Conservation (phyloP, 352 stramenopile species). For the Phytophthora litchii region DNA sequence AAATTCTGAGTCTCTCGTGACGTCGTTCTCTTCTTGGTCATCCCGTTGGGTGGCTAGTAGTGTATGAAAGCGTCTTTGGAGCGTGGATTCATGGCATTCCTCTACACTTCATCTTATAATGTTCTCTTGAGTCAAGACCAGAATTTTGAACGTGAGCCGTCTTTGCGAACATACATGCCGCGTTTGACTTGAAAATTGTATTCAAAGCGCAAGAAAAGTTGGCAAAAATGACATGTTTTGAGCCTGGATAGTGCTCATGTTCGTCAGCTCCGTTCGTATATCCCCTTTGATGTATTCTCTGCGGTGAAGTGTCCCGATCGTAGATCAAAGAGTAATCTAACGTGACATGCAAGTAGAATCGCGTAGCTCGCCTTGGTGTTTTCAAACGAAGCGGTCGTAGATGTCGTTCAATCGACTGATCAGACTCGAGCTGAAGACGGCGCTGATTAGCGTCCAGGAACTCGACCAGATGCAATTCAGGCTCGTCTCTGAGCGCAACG, state of each 20-base stretch:
- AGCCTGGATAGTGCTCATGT: conserved; percentile 13
- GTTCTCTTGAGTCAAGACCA: conserved; percentile 5
- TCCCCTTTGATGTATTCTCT: conserved; percentile 10
- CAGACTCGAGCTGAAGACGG: conserved; percentile 2
- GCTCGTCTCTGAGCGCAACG: conserved; percentile 33
- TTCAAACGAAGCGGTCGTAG: neutral
- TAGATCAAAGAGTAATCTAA: neutral
- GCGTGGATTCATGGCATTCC: conserved; percentile 10
- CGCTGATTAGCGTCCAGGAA: conserved; percentile 17
- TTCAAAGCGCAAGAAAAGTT: conserved; percentile 9
- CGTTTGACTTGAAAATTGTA: conserved; percentile 11
- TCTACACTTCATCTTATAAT: conserved; percentile 27
- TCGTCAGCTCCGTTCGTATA: conserved; percentile 12
- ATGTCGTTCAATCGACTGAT: neutral
- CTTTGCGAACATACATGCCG: conserved; percentile 5
- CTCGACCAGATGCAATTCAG: conserved; percentile 16
- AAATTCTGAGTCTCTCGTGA: conserved; percentile 8
- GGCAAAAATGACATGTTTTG: conserved; percentile 1
- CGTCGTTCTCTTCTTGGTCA: conserved; percentile 37
- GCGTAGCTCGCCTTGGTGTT: neutral
- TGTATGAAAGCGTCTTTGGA: conserved; percentile 4
- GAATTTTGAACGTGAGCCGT: conserved; percentile 1
- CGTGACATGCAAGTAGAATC: conserved; percentile 9
- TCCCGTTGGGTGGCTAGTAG: conserved; percentile 10
- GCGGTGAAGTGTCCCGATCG: conserved; percentile 1